phyloP scores from a whole-genome alignment of 495 filamentous ascomycete genomes.

The Entonaema liquescens region DNA sequence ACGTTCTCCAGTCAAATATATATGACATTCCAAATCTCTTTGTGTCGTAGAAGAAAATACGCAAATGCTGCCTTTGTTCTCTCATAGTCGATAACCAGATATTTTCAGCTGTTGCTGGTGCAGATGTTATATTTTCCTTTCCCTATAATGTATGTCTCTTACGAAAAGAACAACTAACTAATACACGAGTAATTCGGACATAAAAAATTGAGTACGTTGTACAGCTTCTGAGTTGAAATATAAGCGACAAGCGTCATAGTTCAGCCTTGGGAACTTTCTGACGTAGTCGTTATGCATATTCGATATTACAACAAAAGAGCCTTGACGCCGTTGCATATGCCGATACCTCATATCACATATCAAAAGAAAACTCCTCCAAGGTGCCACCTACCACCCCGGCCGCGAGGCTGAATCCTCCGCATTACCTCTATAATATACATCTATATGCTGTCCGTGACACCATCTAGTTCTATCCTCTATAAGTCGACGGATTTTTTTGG shows the following conservation, averaged over 20 bases:
- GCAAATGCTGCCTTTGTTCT: not conserved
- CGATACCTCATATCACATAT: slow-evolving; percentile 41
- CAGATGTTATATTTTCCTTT: not conserved
- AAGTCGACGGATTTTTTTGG: slow-evolving; percentile 17
- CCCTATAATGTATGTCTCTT: not conserved
- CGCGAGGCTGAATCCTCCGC: slow-evolving; percentile 36
- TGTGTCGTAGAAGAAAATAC: not conserved
- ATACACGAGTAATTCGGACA: not conserved
- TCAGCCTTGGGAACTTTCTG: not conserved
- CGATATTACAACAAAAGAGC: slow-evolving; percentile 30
- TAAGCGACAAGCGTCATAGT: slow-evolving; percentile 4
- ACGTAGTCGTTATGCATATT: slow-evolving; percentile 2
- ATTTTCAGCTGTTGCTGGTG: not conserved
- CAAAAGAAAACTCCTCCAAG: slow-evolving; percentile 22
- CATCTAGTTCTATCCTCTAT: slow-evolving; percentile 39
- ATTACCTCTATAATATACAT: slow-evolving; percentile 42
- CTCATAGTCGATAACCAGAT: not conserved
- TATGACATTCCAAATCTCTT: not conserved
- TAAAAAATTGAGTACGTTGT: not conserved
- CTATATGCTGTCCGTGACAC: slow-evolving; percentile 36
- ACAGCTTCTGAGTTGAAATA: slow-evolving; percentile 2
- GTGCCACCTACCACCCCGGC: slow-evolving; percentile 25
- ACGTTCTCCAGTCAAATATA: not conserved
- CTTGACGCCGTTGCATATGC: slow-evolving; percentile 39
- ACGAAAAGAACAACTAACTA: not conserved